Percentiles rank a stretch among this genome's conserved stretches.
Evolutionary conservation across 2,329 filamentous ascomycete species (phyloP).

Genomic region (Cadophora luteo-olivacea): DNA sequence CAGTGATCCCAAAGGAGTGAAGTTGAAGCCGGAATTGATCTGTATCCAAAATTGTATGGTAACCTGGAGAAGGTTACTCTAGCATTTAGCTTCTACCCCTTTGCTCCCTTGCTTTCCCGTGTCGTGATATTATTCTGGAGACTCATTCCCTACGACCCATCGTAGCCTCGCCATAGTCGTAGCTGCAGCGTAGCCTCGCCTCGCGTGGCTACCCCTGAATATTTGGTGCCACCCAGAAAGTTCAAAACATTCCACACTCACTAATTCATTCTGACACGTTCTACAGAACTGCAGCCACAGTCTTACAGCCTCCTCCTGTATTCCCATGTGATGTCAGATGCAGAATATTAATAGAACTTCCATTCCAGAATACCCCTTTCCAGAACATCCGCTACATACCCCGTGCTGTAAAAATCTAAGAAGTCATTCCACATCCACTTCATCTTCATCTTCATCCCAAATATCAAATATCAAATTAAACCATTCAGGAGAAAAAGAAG

Average conservation of each 20-base stretch:
- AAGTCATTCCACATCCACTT: too few relatives aligned
- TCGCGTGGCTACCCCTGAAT: constrained; percentile 4
- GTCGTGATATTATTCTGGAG: neutral
- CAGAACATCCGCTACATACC: neutral
- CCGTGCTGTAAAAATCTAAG: too few relatives aligned
- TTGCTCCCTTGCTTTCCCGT: too few relatives aligned
- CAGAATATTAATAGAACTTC: neutral
- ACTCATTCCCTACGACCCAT: neutral
- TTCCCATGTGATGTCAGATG: constrained; percentile 2
- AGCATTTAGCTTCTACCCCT: too few relatives aligned
- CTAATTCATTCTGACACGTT: constrained; percentile 8
- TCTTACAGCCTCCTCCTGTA: neutral
- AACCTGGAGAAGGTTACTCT: too few relatives aligned
- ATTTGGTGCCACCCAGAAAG: neutral
- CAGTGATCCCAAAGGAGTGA: too few relatives aligned
- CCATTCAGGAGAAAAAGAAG: neutral
- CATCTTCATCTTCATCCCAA: neutral
- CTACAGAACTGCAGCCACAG: constrained; percentile 1
- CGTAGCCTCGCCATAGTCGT: neutral
- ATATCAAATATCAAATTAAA: neutral
- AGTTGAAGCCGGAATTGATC: too few relatives aligned
- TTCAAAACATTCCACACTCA: neutral
- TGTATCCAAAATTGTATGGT: too few relatives aligned
- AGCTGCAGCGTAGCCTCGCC: neutral
- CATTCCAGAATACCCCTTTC: neutral